Conservation (phyloP, 2,329 filamentous ascomycete species). For the Fusarium anguioides region DNA sequence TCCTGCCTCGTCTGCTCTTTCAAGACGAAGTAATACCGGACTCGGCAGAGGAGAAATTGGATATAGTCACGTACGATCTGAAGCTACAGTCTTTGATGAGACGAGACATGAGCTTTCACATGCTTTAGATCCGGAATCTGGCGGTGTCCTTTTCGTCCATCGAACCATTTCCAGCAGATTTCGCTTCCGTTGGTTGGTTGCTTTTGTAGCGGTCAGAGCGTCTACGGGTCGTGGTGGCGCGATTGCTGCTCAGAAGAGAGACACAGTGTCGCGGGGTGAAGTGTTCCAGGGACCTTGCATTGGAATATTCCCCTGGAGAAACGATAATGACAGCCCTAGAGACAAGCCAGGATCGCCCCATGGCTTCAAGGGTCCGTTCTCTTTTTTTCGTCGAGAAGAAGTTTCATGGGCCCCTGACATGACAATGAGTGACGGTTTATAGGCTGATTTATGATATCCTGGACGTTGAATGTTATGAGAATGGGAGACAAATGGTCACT, state of each 20-base stretch:
- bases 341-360: conserved; percentile 14
- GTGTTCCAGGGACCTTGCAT: conserved; percentile 33
- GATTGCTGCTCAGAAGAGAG: conserved; percentile 9
- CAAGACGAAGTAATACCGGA: conserved; percentile 37
- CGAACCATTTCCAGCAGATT: conserved; percentile 34
- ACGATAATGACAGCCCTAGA: conserved; percentile 18
- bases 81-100: not conserved
- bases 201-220: conserved; percentile 34
- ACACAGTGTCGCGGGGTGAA: conserved; percentile 31
- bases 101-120: conserved; percentile 25
- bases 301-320: conserved; percentile 7
- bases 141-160: conserved; percentile 32
- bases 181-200: conserved; percentile 28
- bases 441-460: conserved; percentile 31
- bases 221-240: conserved; percentile 32
- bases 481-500: conserved; percentile 11
- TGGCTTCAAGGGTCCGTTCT: conserved; percentile 15
- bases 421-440: conserved; percentile 28
- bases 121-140: conserved; percentile 36
- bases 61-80: conserved; percentile 33
- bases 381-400: not conserved
- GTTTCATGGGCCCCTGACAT: conserved; percentile 7
- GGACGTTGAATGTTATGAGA: conserved; percentile 10
- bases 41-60: conserved; percentile 26
- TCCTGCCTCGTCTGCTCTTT: not conserved